Conservation (phyloP, 176 grass and related monocot genomes). For the Neostapfia colusana region DNA sequence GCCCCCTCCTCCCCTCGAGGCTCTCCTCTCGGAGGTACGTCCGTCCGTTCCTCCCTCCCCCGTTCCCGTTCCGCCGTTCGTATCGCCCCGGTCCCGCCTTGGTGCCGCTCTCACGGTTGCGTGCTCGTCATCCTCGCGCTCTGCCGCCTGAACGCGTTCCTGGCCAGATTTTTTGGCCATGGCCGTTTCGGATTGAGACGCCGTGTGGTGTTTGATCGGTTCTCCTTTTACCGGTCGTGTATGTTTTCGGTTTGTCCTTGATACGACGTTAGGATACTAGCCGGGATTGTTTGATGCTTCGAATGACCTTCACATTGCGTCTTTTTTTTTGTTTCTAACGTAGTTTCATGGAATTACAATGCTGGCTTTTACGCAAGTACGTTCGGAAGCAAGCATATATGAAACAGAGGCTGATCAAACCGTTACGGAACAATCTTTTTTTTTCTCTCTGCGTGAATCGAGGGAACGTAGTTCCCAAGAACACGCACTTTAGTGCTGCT, state of each 20-base stretch:
- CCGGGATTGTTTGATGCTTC: neutral
- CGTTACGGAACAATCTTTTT: neutral
- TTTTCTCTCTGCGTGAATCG: neutral
- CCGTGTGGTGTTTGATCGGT: neutral
- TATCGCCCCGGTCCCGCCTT: neutral
- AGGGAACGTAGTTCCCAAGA: neutral
- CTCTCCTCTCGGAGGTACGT: conserved; percentile 44
- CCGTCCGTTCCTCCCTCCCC: neutral
- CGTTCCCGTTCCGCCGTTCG: neutral
- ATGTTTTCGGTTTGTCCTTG: neutral
- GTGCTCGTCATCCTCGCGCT: neutral
- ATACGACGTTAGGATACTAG: neutral
- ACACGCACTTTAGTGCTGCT: neutral
- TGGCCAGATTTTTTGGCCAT: neutral
- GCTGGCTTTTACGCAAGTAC: neutral
- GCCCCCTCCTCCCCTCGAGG: conserved; percentile 17
- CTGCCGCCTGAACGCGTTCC: neutral
- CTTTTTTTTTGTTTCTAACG: neutral
- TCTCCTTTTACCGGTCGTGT: neutral
- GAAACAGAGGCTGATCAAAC: neutral
- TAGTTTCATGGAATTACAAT: neutral
- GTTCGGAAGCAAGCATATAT: neutral
- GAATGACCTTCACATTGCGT: neutral
- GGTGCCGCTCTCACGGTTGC: neutral
- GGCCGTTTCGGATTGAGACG: neutral